Evolutionary conservation across 768 basidiomycete species (phyloP).

Genomic region (Serendipita indica): DNA sequence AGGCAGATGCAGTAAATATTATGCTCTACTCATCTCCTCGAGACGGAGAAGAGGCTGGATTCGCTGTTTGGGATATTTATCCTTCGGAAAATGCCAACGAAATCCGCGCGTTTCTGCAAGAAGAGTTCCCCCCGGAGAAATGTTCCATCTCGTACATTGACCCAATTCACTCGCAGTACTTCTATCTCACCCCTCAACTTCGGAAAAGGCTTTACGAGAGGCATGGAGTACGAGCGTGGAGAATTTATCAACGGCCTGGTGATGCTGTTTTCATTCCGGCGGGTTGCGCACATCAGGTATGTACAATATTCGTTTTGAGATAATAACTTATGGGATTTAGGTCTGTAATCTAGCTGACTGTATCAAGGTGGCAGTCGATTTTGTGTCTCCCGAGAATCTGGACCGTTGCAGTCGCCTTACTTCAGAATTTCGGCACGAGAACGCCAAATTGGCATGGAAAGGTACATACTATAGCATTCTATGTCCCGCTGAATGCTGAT

Average conservation of each 20-base stretch:
- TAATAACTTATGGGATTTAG: conserved; percentile 28
- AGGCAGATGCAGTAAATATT: conserved; percentile 72
- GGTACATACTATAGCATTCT: too few species aligned
- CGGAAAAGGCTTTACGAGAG: conserved; percentile 52
- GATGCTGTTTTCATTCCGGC: conserved; percentile 94
- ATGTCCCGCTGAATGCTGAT: too few species aligned
- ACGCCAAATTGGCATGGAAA: conserved; percentile 79
- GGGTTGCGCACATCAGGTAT: conserved; percentile 79
- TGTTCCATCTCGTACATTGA: conserved; percentile 29
- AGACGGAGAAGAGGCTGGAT: conserved; percentile 38
- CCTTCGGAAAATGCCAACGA: conserved; percentile 66
- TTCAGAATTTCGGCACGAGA: conserved; percentile 79
- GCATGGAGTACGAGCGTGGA: conserved; percentile 58
- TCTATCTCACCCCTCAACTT: conserved; percentile 62
- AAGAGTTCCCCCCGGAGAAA: conserved; percentile 35
- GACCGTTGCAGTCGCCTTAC: conserved; percentile 72
- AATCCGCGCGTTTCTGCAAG: conserved; percentile 58
- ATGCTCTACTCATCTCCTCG: conserved; percentile 68
- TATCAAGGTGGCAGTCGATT: conserved; percentile 90
- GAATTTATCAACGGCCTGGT: conserved; percentile 81
- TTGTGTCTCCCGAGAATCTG: conserved; percentile 89
- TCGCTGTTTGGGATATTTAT: conserved; percentile 87
- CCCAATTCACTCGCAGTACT: conserved; percentile 82
- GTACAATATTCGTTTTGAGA: conserved; percentile 17
- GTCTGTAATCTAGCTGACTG: conserved; percentile 90